Percentiles rank a stretch among this genome's conserved stretches.
These are phyloP conservation scores for Paramecium sexaurelia DNA, from an alignment of 73 alveolate genomes.

Conservation along the genomic window DNA sequence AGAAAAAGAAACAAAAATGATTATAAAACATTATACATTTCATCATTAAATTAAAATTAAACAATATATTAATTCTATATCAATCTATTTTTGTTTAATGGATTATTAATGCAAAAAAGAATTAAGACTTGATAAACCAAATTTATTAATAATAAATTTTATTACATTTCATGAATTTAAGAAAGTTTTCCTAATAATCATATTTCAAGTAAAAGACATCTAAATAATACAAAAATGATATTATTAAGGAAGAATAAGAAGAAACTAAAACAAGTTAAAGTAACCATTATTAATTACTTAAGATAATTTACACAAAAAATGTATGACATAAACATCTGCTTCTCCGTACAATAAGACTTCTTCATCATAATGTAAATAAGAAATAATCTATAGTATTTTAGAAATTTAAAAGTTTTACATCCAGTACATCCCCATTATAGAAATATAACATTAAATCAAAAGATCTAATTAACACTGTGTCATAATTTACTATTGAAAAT, in stretches of 20 bases:
- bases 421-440: neutral
- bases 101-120: too few relatives aligned
- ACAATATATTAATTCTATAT: too few relatives aligned
- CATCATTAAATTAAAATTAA: neutral
- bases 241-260: neutral
- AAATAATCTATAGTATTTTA: neutral
- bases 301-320: neutral
- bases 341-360: neutral
- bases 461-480: neutral
- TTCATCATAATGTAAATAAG: constrained; percentile 22
- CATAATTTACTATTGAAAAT: neutral
- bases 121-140: neutral
- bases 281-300: neutral
- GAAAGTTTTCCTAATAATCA: constrained; percentile 18
- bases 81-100: too few relatives aligned
- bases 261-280: neutral
- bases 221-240: neutral
- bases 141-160: constrained; percentile 13
- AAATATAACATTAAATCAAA: neutral
- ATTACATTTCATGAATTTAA: constrained; percentile 6
- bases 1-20: neutral
- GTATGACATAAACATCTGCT: neutral
- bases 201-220: neutral
- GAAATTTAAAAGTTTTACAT: neutral
- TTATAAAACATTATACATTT: neutral